phyloP scores from a whole-genome alignment of 1,139 yeast species.

The Protomyces arabidopsidicola region DNA sequence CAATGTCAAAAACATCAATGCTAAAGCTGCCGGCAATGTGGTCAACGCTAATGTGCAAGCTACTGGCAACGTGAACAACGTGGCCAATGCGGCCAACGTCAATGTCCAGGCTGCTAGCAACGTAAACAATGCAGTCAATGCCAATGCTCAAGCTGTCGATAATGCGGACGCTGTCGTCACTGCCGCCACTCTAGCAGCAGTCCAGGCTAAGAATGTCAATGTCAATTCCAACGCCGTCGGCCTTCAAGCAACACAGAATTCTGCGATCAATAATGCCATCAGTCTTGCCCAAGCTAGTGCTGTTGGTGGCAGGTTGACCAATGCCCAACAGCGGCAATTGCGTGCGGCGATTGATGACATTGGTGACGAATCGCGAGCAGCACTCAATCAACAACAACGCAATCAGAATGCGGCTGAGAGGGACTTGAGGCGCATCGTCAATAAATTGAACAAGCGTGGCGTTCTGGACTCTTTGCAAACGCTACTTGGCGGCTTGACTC shows the following conservation, averaged over 20 bases:
- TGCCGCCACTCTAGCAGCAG: not conserved
- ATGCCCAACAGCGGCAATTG: not conserved
- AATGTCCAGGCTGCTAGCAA: not conserved
- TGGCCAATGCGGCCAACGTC: not conserved
- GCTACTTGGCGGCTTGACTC: not conserved
- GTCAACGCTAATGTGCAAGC: not conserved
- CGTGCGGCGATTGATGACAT: not conserved
- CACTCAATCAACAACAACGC: not conserved
- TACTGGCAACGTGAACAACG: not conserved
- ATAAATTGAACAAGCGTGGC: not conserved
- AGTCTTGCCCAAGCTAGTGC: not conserved
- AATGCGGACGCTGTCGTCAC: not conserved
- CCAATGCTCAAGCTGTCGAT: not conserved
- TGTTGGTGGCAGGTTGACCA: not conserved
- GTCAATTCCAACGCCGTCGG: not conserved
- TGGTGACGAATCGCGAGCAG: not conserved
- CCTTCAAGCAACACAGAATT: not conserved
- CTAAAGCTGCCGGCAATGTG: not conserved
- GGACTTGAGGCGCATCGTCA: not conserved
- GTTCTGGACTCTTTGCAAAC: not conserved
- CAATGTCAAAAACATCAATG: not conserved
- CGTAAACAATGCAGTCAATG: not conserved
- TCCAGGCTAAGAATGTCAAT: not conserved
- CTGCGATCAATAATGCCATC: not conserved
- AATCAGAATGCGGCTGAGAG: not conserved